Base-by-base conservation (phyloP, 139 green algal species). In the Ostreobium quekettii region DNA sequence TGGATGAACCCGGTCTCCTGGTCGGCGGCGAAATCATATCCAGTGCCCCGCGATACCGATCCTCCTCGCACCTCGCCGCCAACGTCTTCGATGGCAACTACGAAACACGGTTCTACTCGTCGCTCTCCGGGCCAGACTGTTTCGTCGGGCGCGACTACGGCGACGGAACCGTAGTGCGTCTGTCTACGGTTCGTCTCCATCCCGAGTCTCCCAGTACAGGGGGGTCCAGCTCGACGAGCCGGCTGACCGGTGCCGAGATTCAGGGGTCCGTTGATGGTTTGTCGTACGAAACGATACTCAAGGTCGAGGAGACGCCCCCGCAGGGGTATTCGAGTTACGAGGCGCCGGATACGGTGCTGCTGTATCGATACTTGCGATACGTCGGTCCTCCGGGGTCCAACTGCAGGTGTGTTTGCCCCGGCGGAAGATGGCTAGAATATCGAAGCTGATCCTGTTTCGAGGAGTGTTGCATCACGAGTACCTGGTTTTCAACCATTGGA, bases 71-170 rank as follows among this genome's bases (percentile, higher is more conserved):
- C n/a, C n/a, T n/a, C n/a, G n/a, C n/a, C n/a, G n/a, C n/a, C n/a
- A n/a, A n/a, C n/a, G n/a, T n/a, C 19, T 62, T 62, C 53, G 53
- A 62, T n/a, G 53, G 53, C 29, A n/a, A 62, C 33, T 29, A 35
- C 53, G 29, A 24, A 11, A 62, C 53, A 53, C 42, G 42, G 42
- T 53, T 53, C 19, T 53, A 53, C 19, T 11, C 42, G 19, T 53
- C 11, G 15, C 15, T 26, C 19, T 53, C 42, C 15, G 19, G 19
- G 11, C n/a, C n/a, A n/a, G 19, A 62, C 19, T 62, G 53, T 26
- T 62, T 32, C 53, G 11, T 62, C 11, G 53, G n/a, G 53, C 29
- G 19, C n/a, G 53, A 62, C n/a, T 29, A 36, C 33, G 53, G 53
- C 15, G 11, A 62, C 11, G n/a, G 53, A 62, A 26, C 53, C 15